phyloP scores from a whole-genome alignment of 306 rosid species.

The Datisca glomerata region DNA sequence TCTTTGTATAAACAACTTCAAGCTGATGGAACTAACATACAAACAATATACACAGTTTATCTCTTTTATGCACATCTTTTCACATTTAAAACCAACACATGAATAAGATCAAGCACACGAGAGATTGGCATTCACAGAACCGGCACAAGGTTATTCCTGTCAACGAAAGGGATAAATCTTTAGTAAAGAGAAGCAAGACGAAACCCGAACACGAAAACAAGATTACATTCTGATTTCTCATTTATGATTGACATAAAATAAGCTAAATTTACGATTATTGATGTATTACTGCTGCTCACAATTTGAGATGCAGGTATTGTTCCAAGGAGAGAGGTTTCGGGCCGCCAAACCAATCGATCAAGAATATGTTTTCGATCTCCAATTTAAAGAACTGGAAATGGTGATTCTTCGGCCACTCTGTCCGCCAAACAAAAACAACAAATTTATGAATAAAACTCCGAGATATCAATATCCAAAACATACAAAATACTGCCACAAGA shows the following conservation, averaged over 20 bases:
- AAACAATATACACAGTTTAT: too few relatives aligned
- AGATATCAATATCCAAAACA: too few relatives aligned
- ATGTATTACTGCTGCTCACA: slow-evolving; percentile 23
- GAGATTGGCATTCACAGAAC: background rate
- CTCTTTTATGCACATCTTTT: too few relatives aligned
- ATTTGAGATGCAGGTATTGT: slow-evolving; percentile 42
- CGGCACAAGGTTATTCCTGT: background rate
- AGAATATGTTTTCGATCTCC: slow-evolving; percentile 57
- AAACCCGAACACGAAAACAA: background rate
- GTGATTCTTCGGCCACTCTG: slow-evolving; percentile 80
- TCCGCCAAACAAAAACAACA: slow-evolving; percentile 7
- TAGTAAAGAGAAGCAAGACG: background rate
- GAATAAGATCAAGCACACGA: too few relatives aligned
- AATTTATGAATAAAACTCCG: slow-evolving; percentile 7
- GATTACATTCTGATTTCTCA: background rate
- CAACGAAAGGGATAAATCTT: background rate
- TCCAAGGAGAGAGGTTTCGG: slow-evolving; percentile 70
- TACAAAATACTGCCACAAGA: too few relatives aligned
- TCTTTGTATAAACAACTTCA: too few relatives aligned
- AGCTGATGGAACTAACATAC: too few relatives aligned
- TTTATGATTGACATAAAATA: background rate
- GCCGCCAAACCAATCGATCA: slow-evolving; percentile 83
- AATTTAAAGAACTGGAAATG: slow-evolving; percentile 58
- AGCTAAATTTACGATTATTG: background rate
- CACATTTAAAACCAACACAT: too few relatives aligned